These are phyloP conservation scores for Colletotrichum zoysiae DNA, from an alignment of 2,329 filamentous ascomycete species.

Conservation along the genomic window DNA sequence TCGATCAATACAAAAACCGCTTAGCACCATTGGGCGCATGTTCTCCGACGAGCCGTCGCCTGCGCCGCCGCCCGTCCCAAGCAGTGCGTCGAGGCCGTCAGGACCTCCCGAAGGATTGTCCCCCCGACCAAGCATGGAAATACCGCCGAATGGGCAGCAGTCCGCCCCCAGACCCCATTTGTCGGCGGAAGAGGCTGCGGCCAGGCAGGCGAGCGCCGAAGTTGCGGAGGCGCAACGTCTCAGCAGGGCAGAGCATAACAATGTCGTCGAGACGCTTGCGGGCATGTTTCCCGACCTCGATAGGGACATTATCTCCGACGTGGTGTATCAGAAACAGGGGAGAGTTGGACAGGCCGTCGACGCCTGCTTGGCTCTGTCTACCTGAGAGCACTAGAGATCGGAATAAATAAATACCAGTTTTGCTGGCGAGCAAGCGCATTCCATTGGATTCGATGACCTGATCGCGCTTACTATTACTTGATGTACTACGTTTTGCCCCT, in stretches of 20 bases:
- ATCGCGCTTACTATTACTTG: background rate
- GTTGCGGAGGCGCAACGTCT: conserved; percentile 87
- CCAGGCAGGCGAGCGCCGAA: conserved; percentile 90
- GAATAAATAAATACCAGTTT: conserved; percentile 6
- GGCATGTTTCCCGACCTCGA: conserved; percentile 98
- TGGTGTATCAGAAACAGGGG: conserved; percentile 95
- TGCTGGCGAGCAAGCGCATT: background rate
- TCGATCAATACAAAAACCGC: conserved; percentile 88
- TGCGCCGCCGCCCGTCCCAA: conserved; percentile 45
- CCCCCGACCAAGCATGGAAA: conserved; percentile 49
- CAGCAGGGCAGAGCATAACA: conserved; percentile 85
- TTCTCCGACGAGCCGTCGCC: conserved; percentile 77
- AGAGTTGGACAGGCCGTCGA: conserved; percentile 89
- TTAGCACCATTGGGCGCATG: conserved; percentile 93
- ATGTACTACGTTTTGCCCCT: background rate
- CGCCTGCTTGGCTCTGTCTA: conserved; percentile 80
- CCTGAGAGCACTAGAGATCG: conserved; percentile 45
- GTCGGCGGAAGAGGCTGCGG: conserved; percentile 87
- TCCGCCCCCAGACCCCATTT: conserved; percentile 54
- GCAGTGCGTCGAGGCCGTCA: conserved; percentile 54
- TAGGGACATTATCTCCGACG: conserved; percentile 94
- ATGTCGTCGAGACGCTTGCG: conserved; percentile 92
- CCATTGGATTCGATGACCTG: background rate
- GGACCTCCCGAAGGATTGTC: conserved; percentile 51
- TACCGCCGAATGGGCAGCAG: conserved; percentile 40